phyloP scores from a whole-genome alignment of 169 alveolate genomes.

The Cryptosporidium xiaoi region DNA sequence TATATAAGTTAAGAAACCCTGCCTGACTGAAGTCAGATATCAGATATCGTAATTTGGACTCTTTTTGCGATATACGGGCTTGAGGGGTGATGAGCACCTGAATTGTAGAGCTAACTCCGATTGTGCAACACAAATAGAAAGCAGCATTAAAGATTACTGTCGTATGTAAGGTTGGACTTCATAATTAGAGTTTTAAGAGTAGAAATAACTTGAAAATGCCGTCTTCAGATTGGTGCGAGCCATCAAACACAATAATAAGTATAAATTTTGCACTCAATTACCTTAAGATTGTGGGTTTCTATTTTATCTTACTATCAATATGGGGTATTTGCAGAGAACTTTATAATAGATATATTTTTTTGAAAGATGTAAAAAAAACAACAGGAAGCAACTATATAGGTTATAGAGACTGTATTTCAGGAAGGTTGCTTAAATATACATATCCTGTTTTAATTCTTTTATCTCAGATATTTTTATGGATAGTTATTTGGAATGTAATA shows the following conservation, averaged over 20 bases:
- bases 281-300: conserved; percentile 1
- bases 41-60: too few species aligned
- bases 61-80: too few species aligned
- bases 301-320: conserved; percentile 5
- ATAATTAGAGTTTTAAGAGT: too few species aligned
- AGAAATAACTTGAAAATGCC: too few species aligned
- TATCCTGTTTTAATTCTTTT: conserved; percentile 2
- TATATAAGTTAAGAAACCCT: too few species aligned
- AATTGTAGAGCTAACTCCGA: too few species aligned
- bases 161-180: too few species aligned
- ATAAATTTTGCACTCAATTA: conserved; percentile 31
- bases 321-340: conserved; percentile 36
- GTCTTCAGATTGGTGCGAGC: conserved; percentile 37
- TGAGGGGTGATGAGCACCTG: too few species aligned
- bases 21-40: too few species aligned
- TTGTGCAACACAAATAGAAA: too few species aligned
- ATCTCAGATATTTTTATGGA: conserved; percentile 34
- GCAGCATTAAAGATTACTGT: too few species aligned
- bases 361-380: background rate
- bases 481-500: conserved; percentile 71
- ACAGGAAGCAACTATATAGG: conserved; percentile 1
- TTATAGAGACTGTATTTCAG: conserved; percentile 10
- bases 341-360: background rate
- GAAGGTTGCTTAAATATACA: background rate
- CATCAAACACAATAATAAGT: conserved; percentile 52